These are phyloP conservation scores for Phanerochaete sordida DNA, from an alignment of 768 basidiomycete genomes.

Conservation along the genomic window DNA sequence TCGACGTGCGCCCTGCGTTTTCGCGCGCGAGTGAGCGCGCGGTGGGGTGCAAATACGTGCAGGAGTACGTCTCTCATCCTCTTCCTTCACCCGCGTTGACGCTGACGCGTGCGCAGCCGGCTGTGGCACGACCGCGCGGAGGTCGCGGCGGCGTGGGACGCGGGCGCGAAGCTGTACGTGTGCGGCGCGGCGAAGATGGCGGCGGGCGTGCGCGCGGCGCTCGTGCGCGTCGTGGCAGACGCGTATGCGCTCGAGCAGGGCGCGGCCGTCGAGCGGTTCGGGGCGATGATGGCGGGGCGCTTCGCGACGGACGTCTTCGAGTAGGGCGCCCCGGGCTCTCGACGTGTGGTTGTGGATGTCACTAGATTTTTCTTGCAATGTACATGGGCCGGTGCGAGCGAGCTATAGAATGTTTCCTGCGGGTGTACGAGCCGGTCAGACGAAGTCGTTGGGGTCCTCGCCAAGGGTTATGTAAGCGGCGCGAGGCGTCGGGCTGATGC, in stretches of 20 bases:
- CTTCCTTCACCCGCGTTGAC: neutral
- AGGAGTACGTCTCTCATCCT: conserved; percentile 8
- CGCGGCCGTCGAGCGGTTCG: conserved; percentile 22
- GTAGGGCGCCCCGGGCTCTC: too few species aligned
- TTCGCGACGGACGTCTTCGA: conserved; percentile 45
- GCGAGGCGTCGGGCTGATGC: too few species aligned
- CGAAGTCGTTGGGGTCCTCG: too few species aligned
- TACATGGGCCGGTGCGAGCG: too few species aligned
- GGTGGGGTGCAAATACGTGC: conserved; percentile 11
- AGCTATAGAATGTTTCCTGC: too few species aligned
- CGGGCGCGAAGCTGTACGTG: conserved; percentile 30
- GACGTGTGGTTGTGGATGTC: too few species aligned
- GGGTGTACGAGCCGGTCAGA: too few species aligned
- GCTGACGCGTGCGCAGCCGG: conserved; percentile 30
- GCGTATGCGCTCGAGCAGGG: conserved; percentile 8
- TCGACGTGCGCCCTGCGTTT: conserved; percentile 41
- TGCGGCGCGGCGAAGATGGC: conserved; percentile 4
- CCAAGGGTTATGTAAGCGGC: too few species aligned
- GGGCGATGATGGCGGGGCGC: conserved; percentile 29
- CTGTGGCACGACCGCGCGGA: conserved; percentile 35
- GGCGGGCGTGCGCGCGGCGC: conserved; percentile 24
- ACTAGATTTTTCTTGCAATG: too few species aligned
- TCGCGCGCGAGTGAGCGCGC: conserved; percentile 15
- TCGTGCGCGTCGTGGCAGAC: conserved; percentile 27
- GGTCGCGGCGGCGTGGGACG: conserved; percentile 25